Percentiles rank a stretch among this genome's conserved stretches.
These are phyloP conservation scores for Vitis hybrid DNA, from an alignment of 177 flowering plant species.

Conservation along the genomic window DNA sequence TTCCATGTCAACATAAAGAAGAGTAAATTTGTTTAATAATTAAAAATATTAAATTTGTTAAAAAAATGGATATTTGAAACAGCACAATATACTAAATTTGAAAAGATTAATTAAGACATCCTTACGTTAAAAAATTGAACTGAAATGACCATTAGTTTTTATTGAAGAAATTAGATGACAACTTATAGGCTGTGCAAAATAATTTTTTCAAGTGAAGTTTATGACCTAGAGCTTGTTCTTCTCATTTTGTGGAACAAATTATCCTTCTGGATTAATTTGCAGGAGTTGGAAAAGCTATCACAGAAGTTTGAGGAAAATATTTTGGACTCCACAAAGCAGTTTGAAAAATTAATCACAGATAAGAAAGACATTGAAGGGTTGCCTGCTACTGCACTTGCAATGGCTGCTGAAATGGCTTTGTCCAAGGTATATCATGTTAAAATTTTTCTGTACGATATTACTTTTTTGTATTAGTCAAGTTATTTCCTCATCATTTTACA, in stretches of 20 bases:
- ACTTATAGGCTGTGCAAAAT: neutral
- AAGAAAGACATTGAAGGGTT: conserved; percentile 90
- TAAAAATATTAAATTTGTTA: too few species aligned
- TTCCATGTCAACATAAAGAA: neutral
- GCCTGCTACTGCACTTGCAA: conserved; percentile 82
- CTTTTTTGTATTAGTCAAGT: neutral
- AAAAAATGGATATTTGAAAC: neutral
- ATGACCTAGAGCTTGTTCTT: neutral
- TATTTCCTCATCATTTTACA: neutral
- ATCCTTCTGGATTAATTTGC: conserved; percentile 16
- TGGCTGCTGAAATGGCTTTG: conserved; percentile 90
- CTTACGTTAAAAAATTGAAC: neutral
- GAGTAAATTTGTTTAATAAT: too few species aligned
- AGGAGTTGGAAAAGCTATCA: conserved; percentile 87
- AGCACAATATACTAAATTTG: neutral
- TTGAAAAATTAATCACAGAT: conserved; percentile 78
- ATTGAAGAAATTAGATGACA: neutral
- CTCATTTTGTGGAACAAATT: neutral
- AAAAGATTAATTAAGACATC: neutral
- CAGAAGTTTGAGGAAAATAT: conserved; percentile 85
- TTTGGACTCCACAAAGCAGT: conserved; percentile 91
- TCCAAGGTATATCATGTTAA: conserved; percentile 64
- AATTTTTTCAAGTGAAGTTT: neutral
- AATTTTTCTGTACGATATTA: neutral
- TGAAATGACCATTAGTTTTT: neutral